Base-by-base conservation (phyloP, 2,329 filamentous ascomycete genomes). In the Lizonia empirigonia region DNA sequence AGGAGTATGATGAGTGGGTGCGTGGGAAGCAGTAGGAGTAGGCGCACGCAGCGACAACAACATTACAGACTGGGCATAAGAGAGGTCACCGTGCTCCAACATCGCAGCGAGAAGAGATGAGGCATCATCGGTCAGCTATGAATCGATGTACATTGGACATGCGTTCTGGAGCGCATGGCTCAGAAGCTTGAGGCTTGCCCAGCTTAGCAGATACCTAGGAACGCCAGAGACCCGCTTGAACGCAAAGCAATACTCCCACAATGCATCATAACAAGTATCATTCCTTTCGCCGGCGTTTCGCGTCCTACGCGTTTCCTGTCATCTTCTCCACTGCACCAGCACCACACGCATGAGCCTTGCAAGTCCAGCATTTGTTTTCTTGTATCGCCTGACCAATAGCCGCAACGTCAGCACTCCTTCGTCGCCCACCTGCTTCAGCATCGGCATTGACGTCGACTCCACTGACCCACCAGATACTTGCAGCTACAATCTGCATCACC, bases 1-100 rank as follows among this genome's bases (percentile, higher is more conserved):
- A 89, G 12, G 97, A 97, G 68, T 82, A 92, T 75, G 90, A 97
- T 74, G 89, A 96, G 58, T 86, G 91, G 74, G 89, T 55, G 3
- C 53, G 49, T 34, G 60, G 55, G 44, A 56, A 58, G 23, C 62
- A 55, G 55, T 36, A 60, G 48, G 55, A 15, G n/a, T 9, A 13
- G 24, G 22, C 13, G 15, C 24, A 26, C 9, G 6, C 8, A 12
- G 22, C 24, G 33, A 32, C 3, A n/a, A 16, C 5, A 33, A 33
- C 4, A 9, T 24, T 13, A 2, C n/a, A 29, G 12, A 19, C 10
- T n/a, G 30, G 23, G 16, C 36, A 29, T 15, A 23, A 19, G 13
- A 4, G 12, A 3, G 19, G 32, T 8, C 18, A 16, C 16, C 4
- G 16, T 10, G 8, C 8, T 12, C 5, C 10, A 13, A 12, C 13